Conservation (phyloP, 2,329 filamentous ascomycete species). For the Colletotrichum australisinense region DNA sequence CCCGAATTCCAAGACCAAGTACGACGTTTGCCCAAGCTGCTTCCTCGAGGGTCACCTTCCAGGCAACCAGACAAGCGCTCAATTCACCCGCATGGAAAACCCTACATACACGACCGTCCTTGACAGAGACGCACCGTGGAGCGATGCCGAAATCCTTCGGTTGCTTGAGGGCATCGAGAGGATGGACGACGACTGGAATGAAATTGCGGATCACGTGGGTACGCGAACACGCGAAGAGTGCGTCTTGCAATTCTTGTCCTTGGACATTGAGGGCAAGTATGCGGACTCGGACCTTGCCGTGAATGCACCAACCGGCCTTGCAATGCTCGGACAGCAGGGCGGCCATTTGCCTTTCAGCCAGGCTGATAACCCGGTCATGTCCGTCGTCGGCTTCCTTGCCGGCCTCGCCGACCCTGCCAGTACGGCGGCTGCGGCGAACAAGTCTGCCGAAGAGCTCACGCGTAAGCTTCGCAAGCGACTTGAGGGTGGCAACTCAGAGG, state of each 20-base stretch:
- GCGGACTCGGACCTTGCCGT: conserved; percentile 76
- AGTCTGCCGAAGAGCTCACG: conserved; percentile 88
- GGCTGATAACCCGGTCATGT: conserved; percentile 95
- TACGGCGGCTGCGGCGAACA: conserved; percentile 89
- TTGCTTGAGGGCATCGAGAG: conserved; percentile 91
- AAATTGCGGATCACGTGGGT: conserved; percentile 91
- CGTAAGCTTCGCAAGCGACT: conserved; percentile 82
- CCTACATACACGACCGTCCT: conserved; percentile 81
- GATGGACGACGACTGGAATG: conserved; percentile 96
- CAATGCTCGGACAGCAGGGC: conserved; percentile 76
- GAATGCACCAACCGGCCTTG: conserved; percentile 67
- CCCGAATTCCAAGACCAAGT: conserved; percentile 75
- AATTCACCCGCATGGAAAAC: conserved; percentile 92
- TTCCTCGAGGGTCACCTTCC: conserved; percentile 88
- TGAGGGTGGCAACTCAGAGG: conserved; percentile 61
- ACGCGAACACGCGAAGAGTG: conserved; percentile 95
- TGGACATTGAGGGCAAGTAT: conserved; percentile 98
- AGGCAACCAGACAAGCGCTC: conserved; percentile 78
- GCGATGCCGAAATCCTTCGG: conserved; percentile 87
- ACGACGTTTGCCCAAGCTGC: conserved; percentile 92
- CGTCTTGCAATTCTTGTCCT: conserved; percentile 93
- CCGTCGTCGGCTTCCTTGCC: conserved; percentile 93
- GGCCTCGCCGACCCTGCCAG: conserved; percentile 90
- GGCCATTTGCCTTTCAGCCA: conserved; percentile 87
- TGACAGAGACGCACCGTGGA: conserved; percentile 90